These are phyloP conservation scores for Xylariaceae sp. DNA, from an alignment of 2,329 filamentous ascomycete genomes.

Conservation along the genomic window DNA sequence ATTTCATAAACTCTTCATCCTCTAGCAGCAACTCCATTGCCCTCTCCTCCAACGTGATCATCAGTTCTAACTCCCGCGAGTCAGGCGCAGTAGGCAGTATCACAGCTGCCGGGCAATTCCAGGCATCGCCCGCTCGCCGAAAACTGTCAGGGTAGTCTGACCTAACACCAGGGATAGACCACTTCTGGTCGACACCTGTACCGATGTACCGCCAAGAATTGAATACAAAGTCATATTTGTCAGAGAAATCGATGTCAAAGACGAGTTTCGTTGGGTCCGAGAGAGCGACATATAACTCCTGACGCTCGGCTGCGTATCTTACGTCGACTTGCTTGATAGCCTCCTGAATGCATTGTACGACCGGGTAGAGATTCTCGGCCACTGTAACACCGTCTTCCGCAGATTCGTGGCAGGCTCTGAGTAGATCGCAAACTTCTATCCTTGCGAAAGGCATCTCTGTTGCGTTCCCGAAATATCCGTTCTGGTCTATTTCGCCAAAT, in stretches of 20 bases:
- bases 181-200: constrained; percentile 2
- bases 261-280: constrained; percentile 1
- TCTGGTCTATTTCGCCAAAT: background rate
- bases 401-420: background rate
- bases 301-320: constrained; percentile 2
- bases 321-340: constrained; percentile 1
- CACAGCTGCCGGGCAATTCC: constrained; percentile 4
- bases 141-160: constrained; percentile 1
- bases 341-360: constrained; percentile 1
- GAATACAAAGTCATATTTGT: constrained; percentile 1
- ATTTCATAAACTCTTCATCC: constrained; percentile 1
- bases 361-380: background rate
- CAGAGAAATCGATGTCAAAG: background rate
- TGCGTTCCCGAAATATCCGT: constrained; percentile 9
- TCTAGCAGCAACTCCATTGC: constrained; percentile 4
- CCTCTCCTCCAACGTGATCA: constrained; percentile 5
- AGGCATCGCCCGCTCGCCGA: background rate
- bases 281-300: background rate
- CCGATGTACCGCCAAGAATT: constrained; percentile 12
- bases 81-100: constrained; percentile 3
- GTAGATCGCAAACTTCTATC: background rate
- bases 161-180: background rate
- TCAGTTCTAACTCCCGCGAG: constrained; percentile 1
- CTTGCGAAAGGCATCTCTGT: background rate
- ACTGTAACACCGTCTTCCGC: background rate